phyloP scores from a whole-genome alignment of 306 rosid genomes.

The Ochetophila trinervis region DNA sequence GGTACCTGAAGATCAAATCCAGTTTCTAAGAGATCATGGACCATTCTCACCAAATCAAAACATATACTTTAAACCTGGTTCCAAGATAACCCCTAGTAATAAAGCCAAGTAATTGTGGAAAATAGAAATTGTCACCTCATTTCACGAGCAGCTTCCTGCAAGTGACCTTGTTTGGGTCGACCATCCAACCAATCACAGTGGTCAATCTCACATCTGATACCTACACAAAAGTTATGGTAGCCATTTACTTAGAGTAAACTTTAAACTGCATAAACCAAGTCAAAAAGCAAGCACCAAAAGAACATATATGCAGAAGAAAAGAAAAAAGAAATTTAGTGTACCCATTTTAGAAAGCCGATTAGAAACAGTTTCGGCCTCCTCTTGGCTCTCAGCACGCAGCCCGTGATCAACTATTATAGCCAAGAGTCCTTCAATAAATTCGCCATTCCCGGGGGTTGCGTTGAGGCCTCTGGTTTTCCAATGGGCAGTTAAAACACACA shows the following conservation, averaged over 20 bases:
- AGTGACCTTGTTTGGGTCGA: conserved; percentile 79
- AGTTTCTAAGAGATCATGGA: conserved; percentile 4
- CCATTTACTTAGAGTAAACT: conserved; percentile 11
- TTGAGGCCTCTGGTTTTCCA: conserved; percentile 63
- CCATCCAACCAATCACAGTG: conserved; percentile 78
- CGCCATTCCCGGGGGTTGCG: conserved; percentile 37
- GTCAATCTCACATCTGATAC: conserved; percentile 69
- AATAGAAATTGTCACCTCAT: conserved; percentile 52
- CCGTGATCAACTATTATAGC: conserved; percentile 84
- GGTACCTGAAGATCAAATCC: conserved; percentile 54
- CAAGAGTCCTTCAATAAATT: conserved; percentile 64
- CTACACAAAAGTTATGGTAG: conserved; percentile 39
- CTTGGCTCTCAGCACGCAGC: conserved; percentile 86
- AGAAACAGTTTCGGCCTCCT: conserved; percentile 64
- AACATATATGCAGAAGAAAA: conserved; percentile 5
- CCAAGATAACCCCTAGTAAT: background rate
- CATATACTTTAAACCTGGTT: background rate
- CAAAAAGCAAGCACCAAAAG: conserved; percentile 18
- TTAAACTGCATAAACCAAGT: conserved; percentile 11
- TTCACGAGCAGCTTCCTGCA: conserved; percentile 96
- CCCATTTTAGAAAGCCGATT: conserved; percentile 68
- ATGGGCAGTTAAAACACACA: conserved; percentile 63
- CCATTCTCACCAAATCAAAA: background rate
- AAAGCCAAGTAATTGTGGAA: background rate
- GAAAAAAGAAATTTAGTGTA: conserved; percentile 26